These are phyloP conservation scores for Cladosporium halotolerans DNA, from an alignment of 2,329 filamentous ascomycete species.

Conservation along the genomic window DNA sequence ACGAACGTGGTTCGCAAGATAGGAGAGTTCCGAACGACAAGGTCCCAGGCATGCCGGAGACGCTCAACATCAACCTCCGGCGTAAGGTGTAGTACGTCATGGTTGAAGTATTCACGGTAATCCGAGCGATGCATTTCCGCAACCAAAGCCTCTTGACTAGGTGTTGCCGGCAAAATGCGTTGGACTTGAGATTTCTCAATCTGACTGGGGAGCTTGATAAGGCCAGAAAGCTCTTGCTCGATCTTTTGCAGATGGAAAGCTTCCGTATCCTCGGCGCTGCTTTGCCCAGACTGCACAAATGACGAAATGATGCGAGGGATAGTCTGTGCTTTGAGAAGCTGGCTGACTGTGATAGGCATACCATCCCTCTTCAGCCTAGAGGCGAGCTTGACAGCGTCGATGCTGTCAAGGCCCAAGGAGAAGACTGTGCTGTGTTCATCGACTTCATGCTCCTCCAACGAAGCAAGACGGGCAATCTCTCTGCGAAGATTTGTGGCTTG, in stretches of 20 bases:
- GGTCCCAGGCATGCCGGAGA: conserved; percentile 57
- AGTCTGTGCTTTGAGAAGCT: conserved; percentile 67
- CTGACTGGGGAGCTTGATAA: too few species aligned
- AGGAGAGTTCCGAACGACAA: conserved; percentile 55
- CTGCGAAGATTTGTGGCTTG: conserved; percentile 49
- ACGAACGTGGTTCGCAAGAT: conserved; percentile 72
- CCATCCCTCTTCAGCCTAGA: conserved; percentile 59
- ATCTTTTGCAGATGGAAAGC: not conserved
- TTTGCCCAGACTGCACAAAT: conserved; percentile 2
- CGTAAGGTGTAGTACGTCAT: conserved; percentile 64
- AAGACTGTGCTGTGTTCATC: conserved; percentile 60
- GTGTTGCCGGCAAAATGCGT: conserved; percentile 65
- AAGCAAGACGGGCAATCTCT: conserved; percentile 59
- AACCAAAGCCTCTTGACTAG: conserved; percentile 81
- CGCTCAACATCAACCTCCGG: conserved; percentile 48
- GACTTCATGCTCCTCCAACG: conserved; percentile 47
- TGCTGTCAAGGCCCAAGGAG: conserved; percentile 82
- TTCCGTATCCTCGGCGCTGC: conserved; percentile 12
- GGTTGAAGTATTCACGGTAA: conserved; percentile 76
- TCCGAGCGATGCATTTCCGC: conserved; percentile 72
- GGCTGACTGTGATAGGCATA: conserved; percentile 61
- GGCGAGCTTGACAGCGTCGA: conserved; percentile 80
- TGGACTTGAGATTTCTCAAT: conserved; percentile 38
- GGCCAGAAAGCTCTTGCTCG: conserved; percentile 7
- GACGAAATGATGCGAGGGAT: conserved; percentile 53